These are phyloP conservation scores for Russula griseocarnosa DNA, from an alignment of 768 basidiomycete genomes.

Conservation along the genomic window DNA sequence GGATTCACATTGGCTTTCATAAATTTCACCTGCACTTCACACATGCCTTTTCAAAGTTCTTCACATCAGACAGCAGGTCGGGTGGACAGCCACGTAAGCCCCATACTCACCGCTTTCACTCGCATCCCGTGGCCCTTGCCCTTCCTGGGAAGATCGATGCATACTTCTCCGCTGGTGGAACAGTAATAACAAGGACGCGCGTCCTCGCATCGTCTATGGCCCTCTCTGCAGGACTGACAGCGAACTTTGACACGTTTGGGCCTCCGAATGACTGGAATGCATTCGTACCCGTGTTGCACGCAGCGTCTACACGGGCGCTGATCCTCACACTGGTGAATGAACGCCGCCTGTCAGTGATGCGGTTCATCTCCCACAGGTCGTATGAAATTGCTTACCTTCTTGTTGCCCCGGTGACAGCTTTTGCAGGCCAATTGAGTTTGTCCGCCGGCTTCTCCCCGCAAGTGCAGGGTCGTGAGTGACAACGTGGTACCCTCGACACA, in stretches of 20 bases:
- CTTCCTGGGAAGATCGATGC: constrained; percentile 48
- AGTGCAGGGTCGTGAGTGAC: constrained; percentile 26
- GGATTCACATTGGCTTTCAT: background rate
- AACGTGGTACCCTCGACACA: constrained; percentile 45
- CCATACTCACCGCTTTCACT: constrained; percentile 51
- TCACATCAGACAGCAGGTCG: constrained; percentile 4
- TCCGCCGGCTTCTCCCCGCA: constrained; percentile 37
- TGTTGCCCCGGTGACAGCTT: constrained; percentile 59
- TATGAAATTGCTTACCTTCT: constrained; percentile 44
- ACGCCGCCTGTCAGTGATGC: background rate
- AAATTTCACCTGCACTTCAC: constrained; percentile 29
- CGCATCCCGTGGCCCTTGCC: constrained; percentile 54
- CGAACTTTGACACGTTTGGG: constrained; percentile 58
- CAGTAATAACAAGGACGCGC: constrained; percentile 53
- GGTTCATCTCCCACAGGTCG: background rate
- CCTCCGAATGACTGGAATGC: constrained; percentile 52
- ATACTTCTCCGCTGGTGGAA: constrained; percentile 44
- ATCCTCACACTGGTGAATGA: constrained; percentile 50
- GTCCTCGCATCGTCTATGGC: constrained; percentile 59
- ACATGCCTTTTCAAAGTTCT: constrained; percentile 26
- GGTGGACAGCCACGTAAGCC: background rate
- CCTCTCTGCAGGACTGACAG: constrained; percentile 54
- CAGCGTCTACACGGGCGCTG: constrained; percentile 61
- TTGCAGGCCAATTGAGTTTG: constrained; percentile 58
- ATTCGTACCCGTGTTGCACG: constrained; percentile 49